Base-by-base conservation (phyloP, 495 filamentous ascomycete species). In the Penicillium coffeae region DNA sequence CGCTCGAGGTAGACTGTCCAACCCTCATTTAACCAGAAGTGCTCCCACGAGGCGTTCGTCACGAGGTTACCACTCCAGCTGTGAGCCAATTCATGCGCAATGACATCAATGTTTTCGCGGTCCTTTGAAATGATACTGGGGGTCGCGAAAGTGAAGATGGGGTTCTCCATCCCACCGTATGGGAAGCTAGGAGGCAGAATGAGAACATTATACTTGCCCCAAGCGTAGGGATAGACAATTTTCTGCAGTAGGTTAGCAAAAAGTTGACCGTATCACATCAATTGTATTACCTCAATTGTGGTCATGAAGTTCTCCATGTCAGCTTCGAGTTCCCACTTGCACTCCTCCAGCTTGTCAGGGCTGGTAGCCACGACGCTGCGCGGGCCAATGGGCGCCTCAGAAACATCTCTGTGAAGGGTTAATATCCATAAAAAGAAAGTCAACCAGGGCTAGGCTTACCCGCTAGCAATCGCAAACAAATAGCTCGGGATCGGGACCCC, bases 11-110 rank as follows among this genome's bases (percentile, higher is more conserved):
- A 96, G 7, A 84, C 87, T 2, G 91, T 96, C 92, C 92, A 97
- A 25, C 90, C 90, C 64, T 96, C 91, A 55, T 96, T 96, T 45
- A 97, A 66, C 91, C 91, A 97, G 63, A 95, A 96, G 58, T 98
- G 91, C 65, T 96, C 90, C 93, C 93, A 98, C 25, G 83, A 90
- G 45, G 85, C 83, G 60, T 87, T 92, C 6, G 85, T 89, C 8
- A 96, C 93, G 3, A 96, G 70, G 58, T 98, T 98, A 12, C 92
- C 93, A 54, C 86, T 91, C 90, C 91, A 96, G 58, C 81, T 87
- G 66, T 97, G 92, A 40, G 82, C 77, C 18, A 98, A 77, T 66
- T 98, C 92, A 62, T 98, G 92, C 2, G 93, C 92, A 65, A 98
- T 96, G 14, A 96, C 91, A 69, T 96, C 92, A 4, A 98, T 77